Evolutionary conservation across 257 asterid species (phyloP).

Genomic region (Euphrasia confusa): DNA sequence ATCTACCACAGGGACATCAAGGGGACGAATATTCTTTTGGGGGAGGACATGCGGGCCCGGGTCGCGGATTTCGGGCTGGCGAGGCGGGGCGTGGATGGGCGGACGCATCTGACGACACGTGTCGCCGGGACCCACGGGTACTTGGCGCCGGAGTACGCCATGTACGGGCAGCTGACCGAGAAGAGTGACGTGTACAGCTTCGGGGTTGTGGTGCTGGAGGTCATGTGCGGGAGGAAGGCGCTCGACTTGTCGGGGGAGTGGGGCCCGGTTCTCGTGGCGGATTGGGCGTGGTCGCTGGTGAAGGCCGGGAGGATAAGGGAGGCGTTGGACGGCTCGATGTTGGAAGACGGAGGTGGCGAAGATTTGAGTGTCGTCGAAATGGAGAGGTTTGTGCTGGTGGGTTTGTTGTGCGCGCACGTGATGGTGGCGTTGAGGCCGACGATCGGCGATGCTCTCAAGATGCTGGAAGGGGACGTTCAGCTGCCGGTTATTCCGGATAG

Average conservation of each 20-base stretch:
- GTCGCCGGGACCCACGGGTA: conserved; percentile 96
- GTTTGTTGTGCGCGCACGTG: too few relatives aligned
- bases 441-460: too few relatives aligned
- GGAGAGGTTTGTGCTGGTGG: too few relatives aligned
- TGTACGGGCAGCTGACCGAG: conserved; percentile 83
- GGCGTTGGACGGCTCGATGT: too few relatives aligned
- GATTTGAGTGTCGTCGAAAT: too few relatives aligned
- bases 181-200: conserved; percentile 92
- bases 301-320: conserved; percentile 19
- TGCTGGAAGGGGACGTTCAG: too few relatives aligned
- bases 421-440: too few relatives aligned
- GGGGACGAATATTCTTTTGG: conserved; percentile 79
- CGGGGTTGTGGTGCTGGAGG: conserved; percentile 82
- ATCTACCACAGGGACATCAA: conserved; percentile 82
- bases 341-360: too few relatives aligned
- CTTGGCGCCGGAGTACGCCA: conserved; percentile 87
- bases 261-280: conserved; percentile 52
- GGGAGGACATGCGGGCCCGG: conserved; percentile 75
- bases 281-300: conserved; percentile 90
- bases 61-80: conserved; percentile 93
- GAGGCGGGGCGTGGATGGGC: conserved; percentile 64
- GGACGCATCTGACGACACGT: conserved; percentile 84
- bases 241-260: conserved; percentile 60
- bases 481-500: too few relatives aligned
- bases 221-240: conserved; percentile 90